phyloP scores from a whole-genome alignment of 805 yeast genomes.

The Candida vaughaniae region DNA sequence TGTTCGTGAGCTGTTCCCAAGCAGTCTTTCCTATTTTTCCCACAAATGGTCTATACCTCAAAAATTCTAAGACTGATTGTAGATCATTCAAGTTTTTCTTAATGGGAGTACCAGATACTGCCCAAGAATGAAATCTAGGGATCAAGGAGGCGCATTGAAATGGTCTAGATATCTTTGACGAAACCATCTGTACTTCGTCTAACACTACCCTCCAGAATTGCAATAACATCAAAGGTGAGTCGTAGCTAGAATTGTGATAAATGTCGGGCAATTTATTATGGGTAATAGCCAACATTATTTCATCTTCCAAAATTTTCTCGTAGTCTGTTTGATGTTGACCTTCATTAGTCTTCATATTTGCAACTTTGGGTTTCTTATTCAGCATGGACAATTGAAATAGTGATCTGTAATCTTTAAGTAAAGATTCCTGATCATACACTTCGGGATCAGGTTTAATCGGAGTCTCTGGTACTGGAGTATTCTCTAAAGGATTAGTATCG shows the following conservation, averaged over 20 bases:
- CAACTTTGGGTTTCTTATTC: conserved; percentile 24
- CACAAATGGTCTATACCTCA: conserved; percentile 66
- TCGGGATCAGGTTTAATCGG: conserved; percentile 1
- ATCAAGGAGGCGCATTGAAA: conserved; percentile 77
- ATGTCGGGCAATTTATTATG: conserved; percentile 26
- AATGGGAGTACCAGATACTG: conserved; percentile 94
- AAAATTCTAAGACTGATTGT: conserved; percentile 65
- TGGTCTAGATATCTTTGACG: conserved; percentile 67
- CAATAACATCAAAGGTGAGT: conserved; percentile 77
- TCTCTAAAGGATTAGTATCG: background rate
- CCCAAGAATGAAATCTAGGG: conserved; percentile 92
- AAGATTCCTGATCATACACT: conserved; percentile 7
- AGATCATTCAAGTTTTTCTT: conserved; percentile 65
- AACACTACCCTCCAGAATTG: conserved; percentile 89
- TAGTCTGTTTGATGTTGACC: conserved; percentile 27
- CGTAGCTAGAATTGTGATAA: conserved; percentile 45
- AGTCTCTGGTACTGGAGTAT: background rate
- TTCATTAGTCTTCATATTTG: conserved; percentile 22
- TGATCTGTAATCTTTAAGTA: conserved; percentile 19
- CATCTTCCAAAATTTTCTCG: conserved; percentile 33
- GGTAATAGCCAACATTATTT: conserved; percentile 25
- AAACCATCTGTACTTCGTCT: conserved; percentile 95
- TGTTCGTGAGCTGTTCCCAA: conserved; percentile 36
- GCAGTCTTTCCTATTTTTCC: conserved; percentile 36
- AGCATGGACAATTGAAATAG: conserved; percentile 26